Conservation (phyloP, 345 rosid genomes). For the Eucalyptus tenuipes region DNA sequence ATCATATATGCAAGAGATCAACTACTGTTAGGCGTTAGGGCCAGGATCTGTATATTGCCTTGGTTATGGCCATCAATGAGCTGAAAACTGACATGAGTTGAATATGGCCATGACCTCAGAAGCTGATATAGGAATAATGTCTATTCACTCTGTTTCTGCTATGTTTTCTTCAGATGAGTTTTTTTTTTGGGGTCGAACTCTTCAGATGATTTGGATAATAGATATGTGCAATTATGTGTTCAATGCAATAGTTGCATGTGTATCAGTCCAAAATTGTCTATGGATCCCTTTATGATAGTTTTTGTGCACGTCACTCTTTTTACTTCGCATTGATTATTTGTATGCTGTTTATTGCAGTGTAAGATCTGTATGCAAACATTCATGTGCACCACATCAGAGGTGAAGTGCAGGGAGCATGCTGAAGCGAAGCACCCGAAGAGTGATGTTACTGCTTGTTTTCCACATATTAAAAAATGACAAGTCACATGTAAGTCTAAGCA, state of each 20-base stretch:
- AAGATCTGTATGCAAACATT: slow-evolving; percentile 65
- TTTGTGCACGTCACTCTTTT: background rate
- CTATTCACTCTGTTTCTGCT: background rate
- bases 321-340: background rate
- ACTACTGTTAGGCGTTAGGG: background rate
- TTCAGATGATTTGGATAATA: background rate
- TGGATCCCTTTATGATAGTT: background rate
- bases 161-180: background rate
- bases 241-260: background rate
- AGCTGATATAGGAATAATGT: background rate
- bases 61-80: background rate
- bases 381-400: slow-evolving; percentile 57
- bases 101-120: background rate
- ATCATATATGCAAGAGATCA: background rate
- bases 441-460: slow-evolving; percentile 27
- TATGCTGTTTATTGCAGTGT: slow-evolving; percentile 24
- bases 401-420: slow-evolving; percentile 56
- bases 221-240: background rate
- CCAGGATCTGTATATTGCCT: background rate
- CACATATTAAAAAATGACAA: slow-evolving; percentile 25
- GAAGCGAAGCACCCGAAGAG: slow-evolving; percentile 53
- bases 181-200: background rate
- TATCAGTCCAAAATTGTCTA: background rate
- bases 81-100: background rate
- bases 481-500: background rate